Evolutionary conservation across 2,329 filamentous ascomycete species (phyloP).

Genomic region (Beauveria sp.): DNA sequence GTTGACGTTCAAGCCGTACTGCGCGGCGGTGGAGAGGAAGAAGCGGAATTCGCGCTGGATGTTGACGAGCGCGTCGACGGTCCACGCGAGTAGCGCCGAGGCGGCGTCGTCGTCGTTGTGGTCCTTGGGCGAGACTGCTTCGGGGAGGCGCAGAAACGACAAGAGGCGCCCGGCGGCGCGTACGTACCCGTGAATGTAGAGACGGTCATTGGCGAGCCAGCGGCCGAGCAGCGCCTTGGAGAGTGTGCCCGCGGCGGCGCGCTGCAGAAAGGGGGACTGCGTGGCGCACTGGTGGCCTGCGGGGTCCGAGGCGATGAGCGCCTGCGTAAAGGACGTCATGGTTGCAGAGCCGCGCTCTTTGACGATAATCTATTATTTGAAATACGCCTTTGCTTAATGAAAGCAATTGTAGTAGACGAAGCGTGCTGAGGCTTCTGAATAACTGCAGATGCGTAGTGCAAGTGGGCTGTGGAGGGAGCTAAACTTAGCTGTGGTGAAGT

Average conservation of each 20-base stretch:
- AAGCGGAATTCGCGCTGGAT: conserved; percentile 60
- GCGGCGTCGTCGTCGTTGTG: conserved; percentile 28
- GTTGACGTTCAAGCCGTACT: conserved; percentile 49
- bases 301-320: conserved; percentile 31
- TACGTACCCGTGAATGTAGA: conserved; percentile 65
- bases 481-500: not conserved
- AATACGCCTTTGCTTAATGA: too few species aligned
- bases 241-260: conserved; percentile 56
- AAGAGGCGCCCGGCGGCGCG: conserved; percentile 59
- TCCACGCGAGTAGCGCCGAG: conserved; percentile 52
- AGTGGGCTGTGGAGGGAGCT: not conserved
- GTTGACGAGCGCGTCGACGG: conserved; percentile 58
- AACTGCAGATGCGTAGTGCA: not conserved
- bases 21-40: conserved; percentile 55
- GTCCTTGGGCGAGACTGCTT: conserved; percentile 15
- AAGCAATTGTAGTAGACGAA: not conserved
- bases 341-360: not conserved
- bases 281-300: conserved; percentile 49
- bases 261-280: conserved; percentile 57
- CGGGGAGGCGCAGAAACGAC: conserved; percentile 50
- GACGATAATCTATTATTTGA: not conserved
- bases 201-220: conserved; percentile 66
- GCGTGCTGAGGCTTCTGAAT: not conserved
- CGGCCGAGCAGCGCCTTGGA: conserved; percentile 47
- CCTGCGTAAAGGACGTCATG: conserved; percentile 40